A percentile compares a stretch with the other conserved stretches of the same genome.
phyloP scores from a whole-genome alignment of 106 monocot genomes.

The Dendrobium nobile region DNA sequence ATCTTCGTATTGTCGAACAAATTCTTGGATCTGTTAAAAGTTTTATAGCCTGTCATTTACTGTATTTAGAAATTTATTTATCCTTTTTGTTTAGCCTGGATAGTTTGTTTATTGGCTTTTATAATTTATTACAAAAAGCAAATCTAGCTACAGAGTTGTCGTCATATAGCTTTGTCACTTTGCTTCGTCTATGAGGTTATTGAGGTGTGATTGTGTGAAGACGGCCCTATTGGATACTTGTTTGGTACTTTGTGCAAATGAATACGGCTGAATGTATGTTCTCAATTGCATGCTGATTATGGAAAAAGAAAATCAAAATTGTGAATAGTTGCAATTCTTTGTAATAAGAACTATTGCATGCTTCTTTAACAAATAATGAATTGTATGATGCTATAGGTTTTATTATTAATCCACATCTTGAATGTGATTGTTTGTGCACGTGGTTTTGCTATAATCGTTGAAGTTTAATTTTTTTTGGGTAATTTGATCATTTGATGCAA shows the following conservation, averaged over 20 bases:
- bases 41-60: background rate
- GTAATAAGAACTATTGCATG: background rate
- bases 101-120: background rate
- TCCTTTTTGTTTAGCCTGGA: background rate
- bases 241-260: background rate
- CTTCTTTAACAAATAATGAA: background rate
- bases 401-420: background rate
- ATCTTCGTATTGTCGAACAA: background rate
- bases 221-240: background rate
- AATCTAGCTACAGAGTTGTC: background rate
- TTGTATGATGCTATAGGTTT: background rate
- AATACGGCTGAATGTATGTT: background rate
- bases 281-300: background rate
- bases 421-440: background rate
- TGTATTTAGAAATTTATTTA: background rate
- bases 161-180: background rate
- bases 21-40: background rate
- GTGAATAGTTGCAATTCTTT: background rate
- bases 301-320: background rate
- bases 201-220: background rate
- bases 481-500: background rate
- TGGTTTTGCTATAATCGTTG: background rate
- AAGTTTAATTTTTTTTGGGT: background rate
- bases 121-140: background rate
- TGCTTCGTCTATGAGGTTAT: background rate